These are phyloP conservation scores for Gossypioides kirkii DNA, from an alignment of 345 rosid genomes.

Conservation along the genomic window DNA sequence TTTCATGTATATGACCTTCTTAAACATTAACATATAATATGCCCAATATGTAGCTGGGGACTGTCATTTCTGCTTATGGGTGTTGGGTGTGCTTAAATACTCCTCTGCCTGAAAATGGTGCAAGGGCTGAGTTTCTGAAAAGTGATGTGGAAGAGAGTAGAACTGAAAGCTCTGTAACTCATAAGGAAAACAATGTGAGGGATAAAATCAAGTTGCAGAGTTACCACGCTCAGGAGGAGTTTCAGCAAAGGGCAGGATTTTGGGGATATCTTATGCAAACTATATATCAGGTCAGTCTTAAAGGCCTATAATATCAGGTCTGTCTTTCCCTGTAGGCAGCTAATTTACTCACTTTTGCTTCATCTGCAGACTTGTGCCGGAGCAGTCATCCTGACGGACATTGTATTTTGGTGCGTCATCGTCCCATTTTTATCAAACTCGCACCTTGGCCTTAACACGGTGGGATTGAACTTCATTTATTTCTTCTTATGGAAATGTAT, in stretches of 20 bases:
- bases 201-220: constrained; percentile 39
- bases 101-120: constrained; percentile 23
- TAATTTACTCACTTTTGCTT: background rate
- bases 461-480: constrained; percentile 21
- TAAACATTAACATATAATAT: background rate
- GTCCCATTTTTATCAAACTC: constrained; percentile 60
- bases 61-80: constrained; percentile 61
- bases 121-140: constrained; percentile 16
- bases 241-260: constrained; percentile 41
- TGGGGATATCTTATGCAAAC: constrained; percentile 79
- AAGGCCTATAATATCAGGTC: background rate
- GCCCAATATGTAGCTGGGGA: constrained; percentile 49
- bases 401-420: constrained; percentile 67
- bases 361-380: constrained; percentile 65
- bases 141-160: constrained; percentile 26
- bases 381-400: constrained; percentile 69
- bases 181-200: constrained; percentile 16
- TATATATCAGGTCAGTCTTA: constrained; percentile 55
- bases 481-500: background rate
- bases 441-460: constrained; percentile 57
- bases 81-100: constrained; percentile 47
- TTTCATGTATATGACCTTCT: background rate
- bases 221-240: constrained; percentile 35
- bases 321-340: constrained; percentile 7
- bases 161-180: constrained; percentile 1